Base-by-base conservation (phyloP, 2,329 filamentous ascomycete species). In the Apiospora marii region DNA sequence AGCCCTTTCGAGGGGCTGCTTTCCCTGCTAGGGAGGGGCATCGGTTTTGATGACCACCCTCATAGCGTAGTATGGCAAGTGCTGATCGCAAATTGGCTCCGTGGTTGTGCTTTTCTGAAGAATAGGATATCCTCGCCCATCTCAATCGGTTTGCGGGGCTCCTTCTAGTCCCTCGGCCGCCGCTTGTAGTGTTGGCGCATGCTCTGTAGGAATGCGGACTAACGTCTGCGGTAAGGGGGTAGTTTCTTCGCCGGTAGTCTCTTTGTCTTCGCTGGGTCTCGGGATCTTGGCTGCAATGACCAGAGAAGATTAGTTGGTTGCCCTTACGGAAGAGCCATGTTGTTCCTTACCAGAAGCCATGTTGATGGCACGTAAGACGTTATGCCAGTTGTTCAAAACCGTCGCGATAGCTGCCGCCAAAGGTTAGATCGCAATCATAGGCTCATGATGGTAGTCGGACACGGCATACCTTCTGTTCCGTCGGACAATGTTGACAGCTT, bases 321-420 rank as follows among this genome's bases (percentile, higher is more conserved):
- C 67, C 44, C 4, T n/a, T 10, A 34, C 16, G 7, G 14, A 64
- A 72, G 41, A 84, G n/a, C 13, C 16, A 27, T 27, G 48, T 30
- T 19, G 44, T 27, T 16, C 14, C 90, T 79, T 87, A 95, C 93
- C 88, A 73, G 93, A 95, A 74, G 94, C 94, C 93, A 96, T 95
- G 79, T 93, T 93, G 79, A 97, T 95, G 58, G 93, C 93, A 75
- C 92, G 88, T 73, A 97, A 87, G 75, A 97, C 94, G 77, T 94
- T 95, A 82, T 95, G 92, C 94, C 94, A 97, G 81, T 96, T 97
- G 70, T 92, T 90, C 80, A 97, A 86, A 30, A 97, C 94, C n/a
- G 92, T 89, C 51, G 94, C 94, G 78, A 97, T 94, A 73, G 93
- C 93, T 94, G 80, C 46, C 24, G n/a, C n/a, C 22, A 19, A 19